A percentile compares a stretch with the other conserved stretches of the same genome.
These are phyloP conservation scores for Suhomyces atakaporum DNA, from an alignment of 1,139 yeast genomes.

Conservation along the genomic window DNA sequence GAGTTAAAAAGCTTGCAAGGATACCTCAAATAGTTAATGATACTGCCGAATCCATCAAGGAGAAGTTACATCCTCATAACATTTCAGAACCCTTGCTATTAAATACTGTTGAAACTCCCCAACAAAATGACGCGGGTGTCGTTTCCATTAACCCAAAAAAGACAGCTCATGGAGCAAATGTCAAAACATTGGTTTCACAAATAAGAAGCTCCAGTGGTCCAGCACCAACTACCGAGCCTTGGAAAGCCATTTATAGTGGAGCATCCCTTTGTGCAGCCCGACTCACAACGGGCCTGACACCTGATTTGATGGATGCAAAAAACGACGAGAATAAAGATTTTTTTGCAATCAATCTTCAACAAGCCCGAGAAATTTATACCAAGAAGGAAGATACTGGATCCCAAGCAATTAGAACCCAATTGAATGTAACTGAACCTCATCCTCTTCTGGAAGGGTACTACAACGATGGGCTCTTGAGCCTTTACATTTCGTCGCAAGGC, in stretches of 20 bases:
- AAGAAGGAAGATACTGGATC: background rate
- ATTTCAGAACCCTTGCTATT: background rate
- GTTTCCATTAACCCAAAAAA: background rate
- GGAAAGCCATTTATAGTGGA: constrained; percentile 49
- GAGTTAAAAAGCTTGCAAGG: background rate
- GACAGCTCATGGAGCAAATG: background rate
- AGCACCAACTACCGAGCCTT: constrained; percentile 17
- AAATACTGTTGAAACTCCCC: background rate
- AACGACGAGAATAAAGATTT: constrained; percentile 11
- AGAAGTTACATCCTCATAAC: background rate
- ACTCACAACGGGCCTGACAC: constrained; percentile 47
- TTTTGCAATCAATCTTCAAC: constrained; percentile 17
- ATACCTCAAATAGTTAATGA: background rate
- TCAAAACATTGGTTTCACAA: background rate
- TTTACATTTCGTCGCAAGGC: constrained; percentile 3
- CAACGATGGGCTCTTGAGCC: background rate
- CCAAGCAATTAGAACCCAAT: background rate
- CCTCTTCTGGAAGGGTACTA: constrained; percentile 1
- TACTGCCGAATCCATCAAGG: background rate
- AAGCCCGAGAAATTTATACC: constrained; percentile 9
- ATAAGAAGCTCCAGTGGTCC: background rate
- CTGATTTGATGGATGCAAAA: constrained; percentile 22
- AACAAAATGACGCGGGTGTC: no score
- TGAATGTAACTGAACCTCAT: background rate
- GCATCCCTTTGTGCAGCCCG: constrained; percentile 54